Conservation (phyloP, 768 basidiomycete species). For the Asterophora lycoperdoides region DNA sequence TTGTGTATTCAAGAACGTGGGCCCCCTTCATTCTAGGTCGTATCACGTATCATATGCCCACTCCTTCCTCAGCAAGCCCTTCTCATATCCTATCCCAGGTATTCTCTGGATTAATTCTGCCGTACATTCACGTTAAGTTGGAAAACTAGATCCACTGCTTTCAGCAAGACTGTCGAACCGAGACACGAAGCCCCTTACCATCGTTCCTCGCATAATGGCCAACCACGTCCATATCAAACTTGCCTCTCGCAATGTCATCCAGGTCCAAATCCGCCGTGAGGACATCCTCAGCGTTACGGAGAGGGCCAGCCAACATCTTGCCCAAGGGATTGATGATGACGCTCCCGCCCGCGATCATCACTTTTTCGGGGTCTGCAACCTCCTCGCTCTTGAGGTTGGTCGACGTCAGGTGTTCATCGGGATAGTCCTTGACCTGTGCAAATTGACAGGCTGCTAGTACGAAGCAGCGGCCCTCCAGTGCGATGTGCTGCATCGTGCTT, state of each 20-base stretch:
- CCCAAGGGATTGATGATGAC: slow-evolving; percentile 59
- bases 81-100: too few species aligned
- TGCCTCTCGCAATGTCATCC: slow-evolving; percentile 51
- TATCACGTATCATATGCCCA: too few species aligned
- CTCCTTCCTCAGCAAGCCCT: too few species aligned
- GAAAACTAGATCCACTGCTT: slow-evolving; percentile 9
- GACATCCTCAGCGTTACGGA: slow-evolving; percentile 47
- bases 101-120: background rate
- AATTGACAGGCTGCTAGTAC: slow-evolving; percentile 63
- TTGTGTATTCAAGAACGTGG: too few species aligned
- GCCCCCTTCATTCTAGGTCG: too few species aligned
- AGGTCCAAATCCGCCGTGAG: slow-evolving; percentile 56
- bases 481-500: slow-evolving; percentile 57
- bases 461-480: slow-evolving; percentile 66
- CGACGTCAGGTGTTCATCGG: slow-evolving; percentile 40
- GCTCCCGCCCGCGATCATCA: slow-evolving; percentile 61
- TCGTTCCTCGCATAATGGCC: slow-evolving; percentile 62
- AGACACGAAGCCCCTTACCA: slow-evolving; percentile 30
- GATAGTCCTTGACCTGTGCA: slow-evolving; percentile 46
- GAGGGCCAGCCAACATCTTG: slow-evolving; percentile 53
- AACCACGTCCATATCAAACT: slow-evolving; percentile 58
- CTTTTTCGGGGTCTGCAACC: slow-evolving; percentile 38
- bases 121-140: slow-evolving; percentile 11
- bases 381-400: slow-evolving; percentile 18
- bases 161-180: background rate